Evolutionary conservation across 176 grass and related monocot genomes (phyloP), one percentile per base, ranked within the genome.

Genomic region (Eleusine indica): DNA sequence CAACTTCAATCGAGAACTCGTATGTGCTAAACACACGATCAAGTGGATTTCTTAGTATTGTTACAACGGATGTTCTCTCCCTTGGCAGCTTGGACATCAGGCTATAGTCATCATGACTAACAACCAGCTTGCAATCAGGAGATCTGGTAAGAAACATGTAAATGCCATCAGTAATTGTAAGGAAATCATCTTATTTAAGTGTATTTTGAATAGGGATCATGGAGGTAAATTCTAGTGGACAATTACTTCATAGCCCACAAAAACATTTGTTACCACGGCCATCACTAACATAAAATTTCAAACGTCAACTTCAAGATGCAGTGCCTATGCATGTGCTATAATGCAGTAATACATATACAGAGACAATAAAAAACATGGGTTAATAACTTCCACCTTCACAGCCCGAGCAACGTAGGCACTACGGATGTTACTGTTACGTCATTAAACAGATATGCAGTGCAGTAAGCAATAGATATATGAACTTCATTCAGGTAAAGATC

Each of bases 61-160:
- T 99, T 21, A 99, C 97, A 40, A 96, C 85, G 2, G 97, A 99
- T 66, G 97, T 96, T 84, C 86, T 89, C 82, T 96, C 89, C 66
- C 86, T 92, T 22, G 91, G 97, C 57, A 99, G 83, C 88, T 91
- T 99, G 79, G 91, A 89, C 71, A 84, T 90, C 82, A 99, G 74
- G 91, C 97, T 99, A 76, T 99, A 99, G 86, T 99, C 97, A 84
- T 99, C 97, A 76, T 99, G 97, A 87, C 83, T 96, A 25, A 90
- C 89, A 78, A 99, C 86, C 80, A 99, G 76, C 71, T 82, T 99
- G 90, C 97, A 99, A 81, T 99, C 94, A 80, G 97, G 97, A 89
- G 92, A 89, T 71, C 93, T 99, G 85, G 7, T 35, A 72, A 68
- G 28, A 88, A 79, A 62, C 51, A 70, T 25, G 39, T 35, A 84